Percentiles rank a stretch among this genome's conserved stretches.
These are phyloP conservation scores for Paramarasmius palmivorus DNA, from an alignment of 1,284 basidiomycete species.

Conservation along the genomic window DNA sequence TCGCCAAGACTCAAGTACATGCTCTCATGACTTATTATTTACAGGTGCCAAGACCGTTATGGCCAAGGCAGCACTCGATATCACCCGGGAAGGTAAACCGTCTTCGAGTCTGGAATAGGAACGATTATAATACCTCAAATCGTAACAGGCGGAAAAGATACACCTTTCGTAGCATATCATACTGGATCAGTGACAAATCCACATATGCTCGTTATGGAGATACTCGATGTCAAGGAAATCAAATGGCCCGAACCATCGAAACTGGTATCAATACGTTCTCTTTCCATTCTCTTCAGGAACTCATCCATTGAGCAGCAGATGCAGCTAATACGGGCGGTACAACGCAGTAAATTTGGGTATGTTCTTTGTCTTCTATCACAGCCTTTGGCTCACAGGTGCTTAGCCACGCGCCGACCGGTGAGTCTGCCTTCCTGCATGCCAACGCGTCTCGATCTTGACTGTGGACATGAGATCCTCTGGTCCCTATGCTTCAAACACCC, in stretches of 20 bases:
- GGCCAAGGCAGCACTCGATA: background rate
- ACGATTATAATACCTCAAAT: background rate
- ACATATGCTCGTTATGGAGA: conserved; percentile 14
- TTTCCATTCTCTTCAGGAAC: too few relatives aligned
- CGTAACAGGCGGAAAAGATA: conserved; percentile 13
- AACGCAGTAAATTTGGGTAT: too few relatives aligned
- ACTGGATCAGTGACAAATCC: background rate
- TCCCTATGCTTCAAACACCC: conserved; percentile 22
- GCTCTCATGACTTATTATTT: conserved; percentile 17
- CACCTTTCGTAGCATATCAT: conserved; percentile 17
- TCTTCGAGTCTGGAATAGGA: too few relatives aligned
- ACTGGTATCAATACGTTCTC: too few relatives aligned
- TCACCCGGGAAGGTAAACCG: too few relatives aligned
- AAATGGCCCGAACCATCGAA: conserved; percentile 19
- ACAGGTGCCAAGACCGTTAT: conserved; percentile 12
- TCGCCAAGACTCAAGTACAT: background rate
- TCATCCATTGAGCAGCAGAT: too few relatives aligned
- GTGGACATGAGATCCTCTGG: conserved; percentile 13
- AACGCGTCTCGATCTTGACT: background rate
- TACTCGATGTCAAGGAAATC: conserved; percentile 20
- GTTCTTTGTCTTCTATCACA: too few relatives aligned
- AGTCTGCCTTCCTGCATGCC: too few relatives aligned
- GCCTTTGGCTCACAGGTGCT: too few relatives aligned
- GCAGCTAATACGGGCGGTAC: too few relatives aligned
- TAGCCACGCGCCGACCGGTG: too few relatives aligned